Evolutionary conservation across 2,329 filamentous ascomycete species (phyloP), one percentile per base, ranked within the genome.

Genomic region (Immersiporthe knoxdaviesiana): DNA sequence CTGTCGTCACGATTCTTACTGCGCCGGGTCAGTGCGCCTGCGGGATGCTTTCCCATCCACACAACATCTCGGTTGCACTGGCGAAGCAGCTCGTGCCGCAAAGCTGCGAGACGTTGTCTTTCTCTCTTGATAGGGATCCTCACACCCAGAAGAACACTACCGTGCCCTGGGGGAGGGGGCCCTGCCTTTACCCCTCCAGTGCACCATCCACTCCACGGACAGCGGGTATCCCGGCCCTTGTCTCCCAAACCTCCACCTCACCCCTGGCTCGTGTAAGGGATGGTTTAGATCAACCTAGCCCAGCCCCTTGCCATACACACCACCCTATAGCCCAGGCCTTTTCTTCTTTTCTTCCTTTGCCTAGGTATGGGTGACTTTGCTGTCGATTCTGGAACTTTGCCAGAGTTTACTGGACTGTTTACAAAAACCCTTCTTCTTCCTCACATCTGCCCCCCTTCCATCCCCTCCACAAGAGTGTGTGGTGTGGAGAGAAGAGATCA

Each of bases 261-360:
- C 66, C 66, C 66, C 68, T 70, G 62, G 59, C 39, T 59, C 27
- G 41, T n/a, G 62, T 60, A 66, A 62, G 41, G 62, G 62, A 65
- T 68, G 68, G 39, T 41, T 30, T 30, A 56, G 61, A 63, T 32
- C 24, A 44, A 47, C 39, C 61, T 32, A 30, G 35, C 39, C n/a
- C 14, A 30, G 35, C 39, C 35, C 62, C 62, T 54, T 54, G 62
- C 62, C 32, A 35, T 63, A 30, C 41, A 63, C 39, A 52, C 62
- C 44, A 52, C 18, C 30, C 21, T 44, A n/a, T 37, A 63, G 3
- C 59, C 12, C 62, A 52, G 62, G 62, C 59, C 24, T 39, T 27
- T 24, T 35, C 18, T 21, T 30, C 32, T 11, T 60, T n/a, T n/a
- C n/a, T n/a, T n/a, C n/a, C n/a, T n/a, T n/a, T n/a, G 58, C 21